Evolutionary conservation across 257 asterid genomes (phyloP).

Genomic region (Catharanthus roseus): DNA sequence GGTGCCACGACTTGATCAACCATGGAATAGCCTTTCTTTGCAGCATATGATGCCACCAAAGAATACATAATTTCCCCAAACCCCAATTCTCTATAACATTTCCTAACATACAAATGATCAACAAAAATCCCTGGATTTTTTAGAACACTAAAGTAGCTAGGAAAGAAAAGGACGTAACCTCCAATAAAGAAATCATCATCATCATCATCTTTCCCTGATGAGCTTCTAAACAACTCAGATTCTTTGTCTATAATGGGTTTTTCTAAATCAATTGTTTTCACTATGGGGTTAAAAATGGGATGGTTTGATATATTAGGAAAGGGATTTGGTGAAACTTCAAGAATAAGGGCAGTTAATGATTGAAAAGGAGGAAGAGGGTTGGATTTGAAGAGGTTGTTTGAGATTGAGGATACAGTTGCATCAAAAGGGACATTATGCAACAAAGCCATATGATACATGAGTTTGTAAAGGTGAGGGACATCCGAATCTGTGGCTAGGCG

Average conservation of each 20-base stretch:
- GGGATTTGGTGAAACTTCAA: slow-evolving; percentile 43
- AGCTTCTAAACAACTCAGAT: neutral
- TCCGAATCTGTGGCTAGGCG: slow-evolving; percentile 47
- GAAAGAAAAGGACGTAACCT: slow-evolving; percentile 19
- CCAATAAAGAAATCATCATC: slow-evolving; percentile 3
- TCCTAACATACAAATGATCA: slow-evolving; percentile 17
- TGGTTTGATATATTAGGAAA: slow-evolving; percentile 17
- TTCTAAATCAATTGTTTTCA: neutral
- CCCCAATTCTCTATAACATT: slow-evolving; percentile 16
- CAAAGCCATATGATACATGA: slow-evolving; percentile 62
- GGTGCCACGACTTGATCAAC: slow-evolving; percentile 19
- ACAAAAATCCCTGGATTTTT: slow-evolving; percentile 13
- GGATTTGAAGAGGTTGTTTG: slow-evolving; percentile 52
- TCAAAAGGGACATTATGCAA: slow-evolving; percentile 45
- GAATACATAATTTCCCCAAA: slow-evolving; percentile 19
- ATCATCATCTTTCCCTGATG: too few relatives aligned
- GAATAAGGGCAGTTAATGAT: slow-evolving; percentile 47
- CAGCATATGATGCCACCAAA: slow-evolving; percentile 17
- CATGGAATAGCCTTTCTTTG: slow-evolving; percentile 13
- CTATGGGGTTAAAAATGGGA: slow-evolving; percentile 9
- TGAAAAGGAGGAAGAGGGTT: slow-evolving; percentile 45
- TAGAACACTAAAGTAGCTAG: slow-evolving; percentile 17
- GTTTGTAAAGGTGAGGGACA: slow-evolving; percentile 59
- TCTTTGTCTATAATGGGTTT: slow-evolving; percentile 9
- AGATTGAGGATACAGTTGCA: slow-evolving; percentile 41